These are phyloP conservation scores for Suillus cothurnatus DNA, from an alignment of 768 basidiomycete genomes.

Conservation along the genomic window DNA sequence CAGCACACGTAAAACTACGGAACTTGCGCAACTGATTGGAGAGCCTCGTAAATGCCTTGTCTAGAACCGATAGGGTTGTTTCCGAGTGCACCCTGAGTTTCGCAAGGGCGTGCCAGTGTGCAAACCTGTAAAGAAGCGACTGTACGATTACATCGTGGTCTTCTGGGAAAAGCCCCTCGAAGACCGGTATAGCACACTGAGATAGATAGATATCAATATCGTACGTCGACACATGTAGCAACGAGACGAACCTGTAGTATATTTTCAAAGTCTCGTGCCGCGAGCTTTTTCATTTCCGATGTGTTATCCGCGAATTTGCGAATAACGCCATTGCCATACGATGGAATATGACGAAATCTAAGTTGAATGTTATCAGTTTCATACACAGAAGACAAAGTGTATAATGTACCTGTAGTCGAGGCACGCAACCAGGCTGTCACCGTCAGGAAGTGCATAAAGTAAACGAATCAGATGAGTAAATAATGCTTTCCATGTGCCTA, in stretches of 20 bases:
- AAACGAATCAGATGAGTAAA: neutral
- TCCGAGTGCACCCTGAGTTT: conserved; percentile 33
- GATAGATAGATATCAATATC: neutral
- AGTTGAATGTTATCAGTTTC: conserved; percentile 2
- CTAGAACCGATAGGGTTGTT: conserved; percentile 9
- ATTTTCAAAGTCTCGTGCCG: conserved; percentile 40
- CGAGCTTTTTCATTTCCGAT: conserved; percentile 35
- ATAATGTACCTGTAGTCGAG: neutral
- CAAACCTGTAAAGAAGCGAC: conserved; percentile 19
- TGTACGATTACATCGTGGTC: neutral
- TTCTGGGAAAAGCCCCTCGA: conserved; percentile 29
- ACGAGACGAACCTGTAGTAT: conserved; percentile 30
- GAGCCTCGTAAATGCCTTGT: neutral
- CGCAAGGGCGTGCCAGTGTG: conserved; percentile 20
- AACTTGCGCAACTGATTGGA: neutral
- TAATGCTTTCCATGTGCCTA: neutral
- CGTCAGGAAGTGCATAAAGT: neutral
- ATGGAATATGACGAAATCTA: conserved; percentile 28
- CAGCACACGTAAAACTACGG: neutral
- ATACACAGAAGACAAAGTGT: too few species aligned
- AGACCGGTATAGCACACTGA: conserved; percentile 33
- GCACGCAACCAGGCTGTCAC: neutral
- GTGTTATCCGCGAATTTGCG: conserved; percentile 31
- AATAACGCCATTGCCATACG: conserved; percentile 35
- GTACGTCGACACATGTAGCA: too few species aligned